Evolutionary conservation across 352 stramenopile genomes (phyloP).

Genomic region (Phytopythium delawarense): DNA sequence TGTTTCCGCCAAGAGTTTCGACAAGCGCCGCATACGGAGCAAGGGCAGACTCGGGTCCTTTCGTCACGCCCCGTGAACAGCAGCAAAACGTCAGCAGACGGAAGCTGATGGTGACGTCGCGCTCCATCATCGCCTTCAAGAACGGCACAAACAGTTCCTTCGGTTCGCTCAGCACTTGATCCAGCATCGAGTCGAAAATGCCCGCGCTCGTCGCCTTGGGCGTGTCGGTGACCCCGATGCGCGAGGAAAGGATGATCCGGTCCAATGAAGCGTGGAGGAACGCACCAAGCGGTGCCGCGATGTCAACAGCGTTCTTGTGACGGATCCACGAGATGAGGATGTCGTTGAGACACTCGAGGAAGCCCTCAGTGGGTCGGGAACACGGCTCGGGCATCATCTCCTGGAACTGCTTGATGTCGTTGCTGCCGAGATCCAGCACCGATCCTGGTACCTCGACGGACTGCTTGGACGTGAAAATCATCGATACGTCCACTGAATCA

Average conservation of each 20-base stretch:
- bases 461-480: slow-evolving; percentile 18
- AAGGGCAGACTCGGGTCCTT: slow-evolving; percentile 52
- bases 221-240: slow-evolving; percentile 54
- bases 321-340: slow-evolving; percentile 83
- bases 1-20: slow-evolving; percentile 40
- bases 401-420: slow-evolving; percentile 79
- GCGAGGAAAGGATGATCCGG: slow-evolving; percentile 72
- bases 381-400: slow-evolving; percentile 62
- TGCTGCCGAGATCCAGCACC: slow-evolving; percentile 54
- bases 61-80: slow-evolving; percentile 33
- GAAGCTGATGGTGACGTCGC: slow-evolving; percentile 71
- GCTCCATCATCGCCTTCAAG: slow-evolving; percentile 72
- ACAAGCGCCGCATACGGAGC: slow-evolving; percentile 64
- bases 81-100: slow-evolving; percentile 76
- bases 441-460: slow-evolving; percentile 38
- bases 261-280: slow-evolving; percentile 68
- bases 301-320: slow-evolving; percentile 65
- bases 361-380: slow-evolving; percentile 58
- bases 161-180: slow-evolving; percentile 71
- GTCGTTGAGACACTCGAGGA: slow-evolving; percentile 78
- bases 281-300: slow-evolving; percentile 49
- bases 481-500: slow-evolving; percentile 11
- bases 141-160: slow-evolving; percentile 73
- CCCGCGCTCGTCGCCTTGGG: slow-evolving; percentile 59
- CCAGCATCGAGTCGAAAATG: slow-evolving; percentile 76